Base-by-base conservation (phyloP, 1,139 yeast genomes). In the Zygosaccharomyces sapae region DNA sequence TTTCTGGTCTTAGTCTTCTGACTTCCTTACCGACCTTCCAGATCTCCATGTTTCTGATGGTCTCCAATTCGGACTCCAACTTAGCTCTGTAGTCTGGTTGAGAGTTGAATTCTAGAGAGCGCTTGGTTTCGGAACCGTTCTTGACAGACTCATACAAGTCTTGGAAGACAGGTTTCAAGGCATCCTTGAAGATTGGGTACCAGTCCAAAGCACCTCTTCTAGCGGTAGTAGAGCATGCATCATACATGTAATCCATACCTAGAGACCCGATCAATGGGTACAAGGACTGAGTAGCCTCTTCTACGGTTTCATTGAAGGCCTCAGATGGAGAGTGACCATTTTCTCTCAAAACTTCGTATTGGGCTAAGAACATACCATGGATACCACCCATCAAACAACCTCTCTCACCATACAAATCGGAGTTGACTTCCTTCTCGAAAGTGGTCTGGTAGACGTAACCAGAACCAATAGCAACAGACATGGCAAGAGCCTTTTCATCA, bases 241-340 rank as follows among this genome's bases (percentile, higher is more conserved):
- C 97, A 83, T 92, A 92, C 98, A 92, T 92, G 92, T 92, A 92
- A 78, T 92, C 98, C 98, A 92, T 92, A 79, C 98, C 98, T 81
- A 92, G 86, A 77, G 87, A 88, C 76, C 98, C 98, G 66, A 92
- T 75, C 80, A 92, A 84, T 75, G 98, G 98, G 86, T 92, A 92
- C 67, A 92, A 81, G 51, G 97, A 92, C 80, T 92, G 98, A 59
- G 98, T 92, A 62, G 98, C 98, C 79, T 92, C 98, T 81, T 92
- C 98, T 64, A 92, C 98, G 63, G 98, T 92, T 81, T 92, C 98
- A 75, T 92, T 92, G 90, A 92, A 92, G 67, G 98, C 98, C 81
- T 92, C 98, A 56, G 97, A 88, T 77, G 98, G 98, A 61, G 97
- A 80, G 85, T 92, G 98, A 61, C 98, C 98, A 71, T 94, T 89